Conservation (phyloP, 306 rosid genomes). For the Fragaria nilgerrensis region DNA sequence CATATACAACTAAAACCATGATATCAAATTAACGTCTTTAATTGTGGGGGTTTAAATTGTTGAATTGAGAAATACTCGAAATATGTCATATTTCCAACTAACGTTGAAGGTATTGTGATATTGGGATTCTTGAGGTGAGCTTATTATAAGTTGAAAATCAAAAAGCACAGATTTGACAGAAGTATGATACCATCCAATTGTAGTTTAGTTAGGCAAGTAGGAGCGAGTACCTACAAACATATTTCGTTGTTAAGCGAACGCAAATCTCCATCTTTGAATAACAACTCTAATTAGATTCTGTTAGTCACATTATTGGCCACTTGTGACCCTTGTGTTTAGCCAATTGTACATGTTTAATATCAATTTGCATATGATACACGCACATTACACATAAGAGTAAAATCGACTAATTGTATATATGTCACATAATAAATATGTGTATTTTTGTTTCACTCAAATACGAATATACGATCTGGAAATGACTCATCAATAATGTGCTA, state of each 20-base stretch:
- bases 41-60: too few species aligned
- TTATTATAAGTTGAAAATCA: neutral
- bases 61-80: too few species aligned
- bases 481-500: neutral
- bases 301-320: neutral
- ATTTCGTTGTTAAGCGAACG: neutral
- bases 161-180: neutral
- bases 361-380: neutral
- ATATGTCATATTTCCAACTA: too few species aligned
- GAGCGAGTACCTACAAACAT: neutral
- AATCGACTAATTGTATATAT: neutral
- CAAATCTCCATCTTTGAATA: neutral
- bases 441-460: neutral
- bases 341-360: neutral
- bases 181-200: neutral
- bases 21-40: too few species aligned
- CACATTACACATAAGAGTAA: neutral
- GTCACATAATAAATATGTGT: neutral
- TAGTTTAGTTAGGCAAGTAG: neutral
- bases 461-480: neutral
- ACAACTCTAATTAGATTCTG: neutral
- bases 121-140: neutral
- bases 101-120: too few species aligned
- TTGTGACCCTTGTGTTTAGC: neutral
- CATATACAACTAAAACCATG: too few species aligned